Evolutionary conservation across 805 yeast species (phyloP), one percentile per base, ranked within the genome.

Genomic region (Nakazawaea sp.): DNA sequence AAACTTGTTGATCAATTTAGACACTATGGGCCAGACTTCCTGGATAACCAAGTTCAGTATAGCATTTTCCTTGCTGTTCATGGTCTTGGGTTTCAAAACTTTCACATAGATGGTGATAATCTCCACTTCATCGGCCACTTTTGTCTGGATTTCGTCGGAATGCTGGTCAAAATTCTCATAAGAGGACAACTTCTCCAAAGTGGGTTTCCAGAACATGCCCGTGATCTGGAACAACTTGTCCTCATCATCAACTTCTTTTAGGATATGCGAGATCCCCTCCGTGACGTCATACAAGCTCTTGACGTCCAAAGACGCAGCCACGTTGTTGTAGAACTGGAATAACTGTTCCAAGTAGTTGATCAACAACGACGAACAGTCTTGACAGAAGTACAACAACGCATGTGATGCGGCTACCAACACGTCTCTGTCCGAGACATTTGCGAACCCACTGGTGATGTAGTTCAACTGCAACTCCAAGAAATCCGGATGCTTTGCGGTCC

Each of bases 381-480:
- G 83, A 61, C 97, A 89, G 52, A 92, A 86, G 53, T 78, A 90
- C 89, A 87, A 86, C 50, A 92, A 68, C 0, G 99, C 94, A 58
- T 85, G 89, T 0, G 97, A 81, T 0, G 97, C 86, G 1, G 98
- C 97, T 19, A 81, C 73, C 18, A 81, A 66, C 21, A 85, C 81
- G 30, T 74, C 78, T 28, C 53, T 52, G 30, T 51, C 46, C 4
- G 61, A 58, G n/a, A n/a, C n/a, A 35, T 45, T 51, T 39, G 66
- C 62, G 49, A 87, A 82, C 0, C 96, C 95, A 42, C 67, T 69
- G 40, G 81, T 81, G 45, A 94, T 86, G 55, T 88, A 92, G 44
- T 81, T 78, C 40, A 92, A 68, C 56, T 89, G 96, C 33, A 78
- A 71, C 56, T 85, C 92, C 42, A 94, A 65, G 48, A 68, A 81